phyloP scores from a whole-genome alignment of 225 moss, liverwort and hornwort species.

The Pleurozium schreberi region DNA sequence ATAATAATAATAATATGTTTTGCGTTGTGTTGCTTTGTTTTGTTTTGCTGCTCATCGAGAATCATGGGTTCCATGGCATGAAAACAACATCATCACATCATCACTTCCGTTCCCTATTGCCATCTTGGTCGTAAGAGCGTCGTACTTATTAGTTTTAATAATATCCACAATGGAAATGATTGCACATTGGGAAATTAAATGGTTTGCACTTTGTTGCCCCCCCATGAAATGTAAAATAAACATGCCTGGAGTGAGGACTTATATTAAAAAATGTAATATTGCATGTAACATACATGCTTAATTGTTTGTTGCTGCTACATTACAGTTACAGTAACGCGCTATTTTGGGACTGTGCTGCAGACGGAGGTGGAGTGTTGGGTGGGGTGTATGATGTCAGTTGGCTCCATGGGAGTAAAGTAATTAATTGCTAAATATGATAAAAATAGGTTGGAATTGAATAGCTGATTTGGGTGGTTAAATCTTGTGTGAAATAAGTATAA shows the following conservation, averaged over 20 bases:
- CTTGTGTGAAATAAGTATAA: too few relatives aligned
- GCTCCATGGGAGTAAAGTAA: too few relatives aligned
- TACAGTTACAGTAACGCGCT: too few relatives aligned
- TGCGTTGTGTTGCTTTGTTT: too few relatives aligned
- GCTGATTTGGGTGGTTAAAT: too few relatives aligned
- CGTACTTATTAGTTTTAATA: background rate
- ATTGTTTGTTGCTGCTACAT: background rate
- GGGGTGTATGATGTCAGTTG: background rate
- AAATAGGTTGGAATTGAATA: background rate
- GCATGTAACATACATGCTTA: background rate
- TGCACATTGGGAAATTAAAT: background rate
- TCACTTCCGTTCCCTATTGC: background rate
- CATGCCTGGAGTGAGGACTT: background rate
- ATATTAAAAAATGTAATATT: too few relatives aligned
- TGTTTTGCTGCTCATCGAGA: background rate
- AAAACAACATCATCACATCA: conserved; percentile 4
- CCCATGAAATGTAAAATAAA: background rate
- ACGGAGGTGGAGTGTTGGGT: too few relatives aligned
- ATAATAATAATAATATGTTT: background rate
- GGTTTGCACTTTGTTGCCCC: too few relatives aligned
- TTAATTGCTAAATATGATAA: background rate
- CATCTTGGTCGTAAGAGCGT: background rate
- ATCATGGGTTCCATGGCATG: conserved; percentile 4
- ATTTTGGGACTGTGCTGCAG: background rate
- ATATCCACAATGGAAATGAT: background rate